phyloP scores from a whole-genome alignment of 1,284 basidiomycete species.

The Boletus hoseneyae region DNA sequence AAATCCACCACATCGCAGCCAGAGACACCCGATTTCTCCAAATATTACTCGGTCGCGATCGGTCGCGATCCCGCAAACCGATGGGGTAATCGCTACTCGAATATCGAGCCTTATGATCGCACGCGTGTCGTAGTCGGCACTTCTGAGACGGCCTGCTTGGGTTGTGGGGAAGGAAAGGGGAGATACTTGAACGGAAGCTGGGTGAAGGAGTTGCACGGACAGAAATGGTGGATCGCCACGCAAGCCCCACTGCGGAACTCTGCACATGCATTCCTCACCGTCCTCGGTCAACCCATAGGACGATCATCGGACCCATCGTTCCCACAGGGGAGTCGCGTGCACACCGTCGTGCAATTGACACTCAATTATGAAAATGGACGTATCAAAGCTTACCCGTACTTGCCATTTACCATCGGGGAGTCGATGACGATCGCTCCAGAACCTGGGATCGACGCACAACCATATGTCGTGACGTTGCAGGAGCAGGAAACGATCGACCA shows the following conservation, averaged over 20 bases:
- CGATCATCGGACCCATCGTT: constrained; percentile 32
- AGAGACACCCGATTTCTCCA: constrained; percentile 25
- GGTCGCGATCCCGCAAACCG: constrained; percentile 46
- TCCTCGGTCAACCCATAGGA: constrained; percentile 52
- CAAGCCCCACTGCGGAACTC: constrained; percentile 75
- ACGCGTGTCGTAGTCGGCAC: constrained; percentile 58
- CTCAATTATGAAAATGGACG: constrained; percentile 60
- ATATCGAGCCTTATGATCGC: constrained; percentile 76
- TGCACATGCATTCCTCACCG: constrained; percentile 68
- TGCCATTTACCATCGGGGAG: constrained; percentile 57
- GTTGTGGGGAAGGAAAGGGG: constrained; percentile 31
- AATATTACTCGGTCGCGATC: constrained; percentile 54
- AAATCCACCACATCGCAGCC: constrained; percentile 29
- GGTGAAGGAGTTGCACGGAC: constrained; percentile 68
- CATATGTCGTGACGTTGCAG: constrained; percentile 55
- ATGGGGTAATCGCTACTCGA: constrained; percentile 63
- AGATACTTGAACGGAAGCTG: constrained; percentile 83
- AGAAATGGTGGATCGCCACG: constrained; percentile 79
- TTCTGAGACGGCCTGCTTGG: constrained; percentile 1
- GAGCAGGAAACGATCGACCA: constrained; percentile 43
- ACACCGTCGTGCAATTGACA: constrained; percentile 79
- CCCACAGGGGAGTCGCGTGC: constrained; percentile 42
- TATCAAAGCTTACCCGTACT: constrained; percentile 74
- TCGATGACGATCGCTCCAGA: constrained; percentile 51
- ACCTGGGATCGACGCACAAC: constrained; percentile 34